These are phyloP conservation scores for Xylaria sp. DNA, from an alignment of 2,329 filamentous ascomycete genomes.

Conservation along the genomic window DNA sequence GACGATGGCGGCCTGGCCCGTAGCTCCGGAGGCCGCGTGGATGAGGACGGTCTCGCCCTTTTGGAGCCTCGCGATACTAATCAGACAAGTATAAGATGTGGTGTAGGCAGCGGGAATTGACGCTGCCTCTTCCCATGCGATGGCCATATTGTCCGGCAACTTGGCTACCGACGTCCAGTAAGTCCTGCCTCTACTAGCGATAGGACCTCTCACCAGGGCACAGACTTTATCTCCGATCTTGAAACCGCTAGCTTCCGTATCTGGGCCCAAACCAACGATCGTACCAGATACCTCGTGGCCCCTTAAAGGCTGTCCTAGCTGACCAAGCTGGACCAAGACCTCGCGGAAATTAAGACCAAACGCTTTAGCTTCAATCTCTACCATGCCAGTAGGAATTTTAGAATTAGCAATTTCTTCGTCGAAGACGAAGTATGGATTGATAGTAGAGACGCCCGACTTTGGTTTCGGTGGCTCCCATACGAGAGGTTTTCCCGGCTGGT, in stretches of 20 bases:
- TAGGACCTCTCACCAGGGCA: too few relatives aligned
- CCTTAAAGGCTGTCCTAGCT: background rate
- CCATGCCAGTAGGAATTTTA: too few relatives aligned
- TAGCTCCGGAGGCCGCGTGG: conserved; percentile 53
- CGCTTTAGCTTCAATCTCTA: conserved; percentile 45
- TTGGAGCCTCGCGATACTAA: conserved; percentile 52
- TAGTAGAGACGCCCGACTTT: too few relatives aligned
- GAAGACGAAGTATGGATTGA: too few relatives aligned
- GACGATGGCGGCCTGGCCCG: conserved; percentile 55
- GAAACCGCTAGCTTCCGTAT: too few relatives aligned
- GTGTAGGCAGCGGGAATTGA: conserved; percentile 54
- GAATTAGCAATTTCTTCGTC: too few relatives aligned
- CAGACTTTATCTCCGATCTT: too few relatives aligned
- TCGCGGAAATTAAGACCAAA: conserved; percentile 28
- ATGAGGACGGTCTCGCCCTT: conserved; percentile 54
- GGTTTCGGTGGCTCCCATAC: conserved; percentile 34
- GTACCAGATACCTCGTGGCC: conserved; percentile 9
- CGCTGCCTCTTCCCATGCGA: conserved; percentile 44
- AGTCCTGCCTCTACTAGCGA: too few relatives aligned
- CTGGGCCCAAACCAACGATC: too few relatives aligned
- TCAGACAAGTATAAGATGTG: conserved; percentile 55
- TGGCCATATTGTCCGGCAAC: too few relatives aligned
- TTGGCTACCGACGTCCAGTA: too few relatives aligned
- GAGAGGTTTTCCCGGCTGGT: background rate
- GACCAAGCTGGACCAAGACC: conserved; percentile 13